Evolutionary conservation across 2,329 filamentous ascomycete species (phyloP), one percentile per base, ranked within the genome.

Genomic region (Scedosporium aurantiacum): DNA sequence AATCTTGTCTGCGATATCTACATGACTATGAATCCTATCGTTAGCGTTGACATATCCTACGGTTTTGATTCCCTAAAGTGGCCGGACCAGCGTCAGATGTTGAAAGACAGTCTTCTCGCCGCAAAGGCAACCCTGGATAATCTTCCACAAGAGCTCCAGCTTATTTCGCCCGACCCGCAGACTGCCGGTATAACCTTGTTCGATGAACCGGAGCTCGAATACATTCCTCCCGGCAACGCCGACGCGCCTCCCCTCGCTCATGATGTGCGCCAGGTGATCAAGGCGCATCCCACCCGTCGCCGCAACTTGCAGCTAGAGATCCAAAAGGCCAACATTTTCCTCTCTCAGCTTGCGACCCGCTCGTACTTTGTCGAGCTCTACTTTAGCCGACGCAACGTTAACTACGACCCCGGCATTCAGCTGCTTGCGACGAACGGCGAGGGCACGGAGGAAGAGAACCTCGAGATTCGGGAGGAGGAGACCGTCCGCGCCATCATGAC

Each of bases 331-430:
- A 96, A 96, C 71, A 89, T 96, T 45, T 91, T 93, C 69, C 85
- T 87, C 2, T 93, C 88, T 5, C 88, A 91, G 68, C 78, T 96
- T 8, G 86, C 87, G 2, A 95, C 90, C 0, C 82, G 91, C 25
- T 93, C 89, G 0, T 92, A 91, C 70, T 85, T 93, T 62, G 90
- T 95, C 0, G 90, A 96, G 71, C 87, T 91, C 65, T 96, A 93
- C 74, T 90, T 90, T 72, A 86, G 85, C 66, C 78, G 94, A 1
- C 84, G 86, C 43, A 88, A 91, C 60, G 82, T 85, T 8, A 32
- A 32, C 1, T 83, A 87, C 67, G 70, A 75, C 61, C 70, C 68
- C 6, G 67, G 74, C 50, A 70, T 73, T 12, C 45, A 54, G 47
- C 58, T 60, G 2, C 67, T 69, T 21, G 67, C 68, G 7, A 70